Base-by-base conservation (phyloP, 345 rosid genomes). In the Sapria himalayana region DNA sequence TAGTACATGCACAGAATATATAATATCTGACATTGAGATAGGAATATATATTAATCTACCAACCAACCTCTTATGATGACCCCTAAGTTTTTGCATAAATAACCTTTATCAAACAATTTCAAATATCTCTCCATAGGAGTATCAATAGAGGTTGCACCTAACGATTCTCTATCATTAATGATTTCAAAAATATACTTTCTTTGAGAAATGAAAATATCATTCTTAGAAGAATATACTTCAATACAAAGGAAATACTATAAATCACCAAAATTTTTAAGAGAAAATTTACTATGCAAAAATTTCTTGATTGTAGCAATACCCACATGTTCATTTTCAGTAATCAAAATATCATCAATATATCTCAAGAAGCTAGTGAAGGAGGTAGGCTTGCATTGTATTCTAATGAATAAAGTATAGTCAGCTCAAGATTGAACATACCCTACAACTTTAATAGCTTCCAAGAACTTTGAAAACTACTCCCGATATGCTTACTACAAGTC, bases 11-110 rank as follows among this genome's bases (percentile, higher is more conserved):
- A 27, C n/a, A 15, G 0, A 3, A 37, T 36, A 47, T 9, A 22
- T 47, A 3, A 47, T 47, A 24, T 47, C 18, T 10, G 33, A 42
- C 8, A 41, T 47, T 29, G 24, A 43, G 13, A 43, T 3, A 8
- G 37, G 18, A 15, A 29, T 15, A 11, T 29, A 43, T 1, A 43
- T 43, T 19, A 43, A 6, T 19, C 37, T 7, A 0, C 37, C 25
- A 12, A 44, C 31, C 4, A 44, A 4, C 19, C 51, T 3, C 8
- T 25, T 47, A 24, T 36, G 37, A 1, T 2, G 8, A n/a, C 32
- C n/a, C n/a, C 8, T 4, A 1, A 24, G 4, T 47, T 42, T 15
- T 47, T 36, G 7, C 34, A 12, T 4, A 24, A 15, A 3, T 47
- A 33, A 16, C 33, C n/a, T 4, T 34, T 47, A 7, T 47, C 34